Conservation (phyloP, 257 asterid species). For the Prunella vulgaris region DNA sequence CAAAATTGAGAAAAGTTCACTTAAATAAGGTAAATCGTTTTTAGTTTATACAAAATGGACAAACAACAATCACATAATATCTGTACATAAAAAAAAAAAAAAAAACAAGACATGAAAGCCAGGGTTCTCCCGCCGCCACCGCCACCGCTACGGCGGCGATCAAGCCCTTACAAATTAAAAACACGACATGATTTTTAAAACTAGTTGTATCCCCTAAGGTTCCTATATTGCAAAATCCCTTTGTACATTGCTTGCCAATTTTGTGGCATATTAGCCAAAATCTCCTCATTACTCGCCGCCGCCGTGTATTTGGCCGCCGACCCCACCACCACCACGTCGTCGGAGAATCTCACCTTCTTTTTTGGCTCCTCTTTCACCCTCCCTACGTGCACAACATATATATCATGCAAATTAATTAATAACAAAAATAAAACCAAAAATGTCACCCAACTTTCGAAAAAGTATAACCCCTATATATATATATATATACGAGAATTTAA, state of each 20-base stretch:
- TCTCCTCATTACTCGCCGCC: slow-evolving; percentile 27
- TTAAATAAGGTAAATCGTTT: too few species aligned
- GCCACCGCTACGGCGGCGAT: not conserved
- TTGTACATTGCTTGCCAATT: slow-evolving; percentile 76
- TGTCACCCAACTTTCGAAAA: too few species aligned
- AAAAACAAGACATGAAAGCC: not conserved
- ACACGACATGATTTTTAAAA: not conserved
- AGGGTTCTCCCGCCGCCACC: not conserved
- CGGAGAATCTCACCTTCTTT: slow-evolving; percentile 62
- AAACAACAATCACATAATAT: not conserved
- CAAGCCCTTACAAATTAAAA: not conserved
- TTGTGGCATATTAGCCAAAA: slow-evolving; percentile 55
- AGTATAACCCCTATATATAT: too few species aligned
- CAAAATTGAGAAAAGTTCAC: too few species aligned
- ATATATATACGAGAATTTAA: not conserved
- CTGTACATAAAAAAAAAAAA: not conserved
- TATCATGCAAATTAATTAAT: not conserved
- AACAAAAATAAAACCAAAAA: not conserved
- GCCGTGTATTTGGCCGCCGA: not conserved
- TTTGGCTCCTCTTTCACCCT: slow-evolving; percentile 29
- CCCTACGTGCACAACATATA: slow-evolving; percentile 18
- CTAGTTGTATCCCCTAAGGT: slow-evolving; percentile 28
- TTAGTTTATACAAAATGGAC: too few species aligned
- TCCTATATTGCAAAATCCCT: slow-evolving; percentile 59
- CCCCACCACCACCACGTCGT: slow-evolving; percentile 15